A percentile compares a stretch with the other conserved stretches of the same genome.
Evolutionary conservation across 2,329 filamentous ascomycete genomes (phyloP).

Genomic region (Cytospora paraplurivora): DNA sequence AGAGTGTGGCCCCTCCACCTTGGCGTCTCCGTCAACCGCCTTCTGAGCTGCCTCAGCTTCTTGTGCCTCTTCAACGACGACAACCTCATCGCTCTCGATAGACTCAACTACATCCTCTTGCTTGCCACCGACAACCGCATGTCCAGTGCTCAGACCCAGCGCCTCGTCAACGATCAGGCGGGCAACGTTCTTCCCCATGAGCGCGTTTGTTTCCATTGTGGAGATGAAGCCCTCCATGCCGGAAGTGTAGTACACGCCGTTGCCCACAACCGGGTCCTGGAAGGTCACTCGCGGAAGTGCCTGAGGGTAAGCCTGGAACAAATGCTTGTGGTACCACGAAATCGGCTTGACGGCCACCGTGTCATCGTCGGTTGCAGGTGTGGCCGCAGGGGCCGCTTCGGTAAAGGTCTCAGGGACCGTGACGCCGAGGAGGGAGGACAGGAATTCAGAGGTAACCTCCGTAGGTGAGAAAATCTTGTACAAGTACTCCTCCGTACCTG

Average conservation of each 20-base stretch:
- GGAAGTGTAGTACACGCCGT: conserved; percentile 69
- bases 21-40: not conserved
- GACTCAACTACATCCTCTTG: not conserved
- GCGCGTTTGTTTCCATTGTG: conserved; percentile 93
- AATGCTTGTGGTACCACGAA: conserved; percentile 75
- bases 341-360: conserved; percentile 51
- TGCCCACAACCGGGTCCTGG: conserved; percentile 72
- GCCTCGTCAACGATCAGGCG: conserved; percentile 67
- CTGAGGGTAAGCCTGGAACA: conserved; percentile 85
- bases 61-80: not conserved
- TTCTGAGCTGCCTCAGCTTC: not conserved
- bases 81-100: not conserved
- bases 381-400: conserved; percentile 20
- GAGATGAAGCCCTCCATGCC: conserved; percentile 92
- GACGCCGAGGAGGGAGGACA: conserved; percentile 55
- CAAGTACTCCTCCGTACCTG: conserved; percentile 54
- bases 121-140: conserved; percentile 21
- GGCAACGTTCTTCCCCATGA: conserved; percentile 89
- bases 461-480: conserved; percentile 68
- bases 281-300: conserved; percentile 85
- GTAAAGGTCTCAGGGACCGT: conserved; percentile 44
- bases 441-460: conserved; percentile 53
- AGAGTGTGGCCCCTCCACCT: not conserved
- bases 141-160: conserved; percentile 34
- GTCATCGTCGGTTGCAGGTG: conserved; percentile 34